Evolutionary conservation across 345 rosid genomes (phyloP).

Genomic region (Triadica sebifera): DNA sequence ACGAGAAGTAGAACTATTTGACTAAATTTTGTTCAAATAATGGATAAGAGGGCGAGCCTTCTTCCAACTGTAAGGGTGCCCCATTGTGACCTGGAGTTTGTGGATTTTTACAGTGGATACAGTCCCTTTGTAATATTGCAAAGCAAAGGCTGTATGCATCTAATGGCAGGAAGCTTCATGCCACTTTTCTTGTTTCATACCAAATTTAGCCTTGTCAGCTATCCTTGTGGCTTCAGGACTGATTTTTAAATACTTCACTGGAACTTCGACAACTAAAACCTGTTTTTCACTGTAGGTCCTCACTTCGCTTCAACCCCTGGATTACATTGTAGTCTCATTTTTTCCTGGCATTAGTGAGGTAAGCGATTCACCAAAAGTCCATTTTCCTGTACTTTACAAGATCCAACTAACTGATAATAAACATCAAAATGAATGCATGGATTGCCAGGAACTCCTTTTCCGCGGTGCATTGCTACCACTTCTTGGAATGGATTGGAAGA

Average conservation of each 20-base stretch:
- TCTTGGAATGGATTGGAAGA: conserved; percentile 61
- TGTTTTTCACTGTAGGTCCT: conserved; percentile 51
- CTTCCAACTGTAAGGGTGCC: not conserved
- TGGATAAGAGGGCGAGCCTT: not conserved
- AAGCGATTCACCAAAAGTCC: not conserved
- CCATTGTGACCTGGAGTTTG: not conserved
- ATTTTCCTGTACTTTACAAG: not conserved
- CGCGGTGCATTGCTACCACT: conserved; percentile 74
- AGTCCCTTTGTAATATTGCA: no score
- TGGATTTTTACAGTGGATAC: not conserved
- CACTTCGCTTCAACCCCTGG: conserved; percentile 74
- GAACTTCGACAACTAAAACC: not conserved
- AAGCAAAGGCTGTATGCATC: no score
- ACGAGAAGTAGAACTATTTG: not conserved
- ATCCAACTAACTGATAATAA: not conserved
- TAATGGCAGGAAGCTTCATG: no score
- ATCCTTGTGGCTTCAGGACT: not conserved
- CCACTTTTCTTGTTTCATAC: no score
- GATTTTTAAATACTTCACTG: conserved; percentile 1
- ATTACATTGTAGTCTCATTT: conserved; percentile 70
- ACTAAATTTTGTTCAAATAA: not conserved
- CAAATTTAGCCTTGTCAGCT: not conserved
- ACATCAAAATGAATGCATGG: not conserved
- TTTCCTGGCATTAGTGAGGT: conserved; percentile 92
- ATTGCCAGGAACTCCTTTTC: conserved; percentile 72